phyloP scores from a whole-genome alignment of 2,329 filamentous ascomycete species.

The Tolypocladium tundrense region DNA sequence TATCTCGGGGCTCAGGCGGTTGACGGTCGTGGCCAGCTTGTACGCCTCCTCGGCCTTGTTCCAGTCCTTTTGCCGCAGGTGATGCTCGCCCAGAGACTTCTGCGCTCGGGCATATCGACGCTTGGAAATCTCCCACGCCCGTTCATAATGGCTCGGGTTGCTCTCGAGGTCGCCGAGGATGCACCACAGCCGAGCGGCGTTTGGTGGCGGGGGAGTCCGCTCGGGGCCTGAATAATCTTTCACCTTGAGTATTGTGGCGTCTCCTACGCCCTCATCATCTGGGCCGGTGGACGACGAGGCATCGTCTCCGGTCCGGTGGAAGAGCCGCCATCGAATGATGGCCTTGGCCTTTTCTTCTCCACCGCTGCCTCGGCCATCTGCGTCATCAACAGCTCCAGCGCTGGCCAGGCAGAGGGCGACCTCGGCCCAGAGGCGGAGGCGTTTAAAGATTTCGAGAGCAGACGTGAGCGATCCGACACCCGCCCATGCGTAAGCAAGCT shows the following conservation, averaged over 20 bases:
- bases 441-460: slow-evolving; percentile 91
- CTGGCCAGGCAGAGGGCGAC: slow-evolving; percentile 79
- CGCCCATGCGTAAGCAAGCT: slow-evolving; percentile 89
- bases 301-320: slow-evolving; percentile 44
- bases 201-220: slow-evolving; percentile 58
- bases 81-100: slow-evolving; percentile 71
- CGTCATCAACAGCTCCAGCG: slow-evolving; percentile 46
- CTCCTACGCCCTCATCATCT: slow-evolving; percentile 41
- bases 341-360: slow-evolving; percentile 71
- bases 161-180: slow-evolving; percentile 85
- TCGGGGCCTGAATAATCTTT: slow-evolving; percentile 51
- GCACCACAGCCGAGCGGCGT: slow-evolving; percentile 82
- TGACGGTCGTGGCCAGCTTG: slow-evolving; percentile 63
- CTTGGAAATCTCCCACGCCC: slow-evolving; percentile 79
- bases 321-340: slow-evolving; percentile 70
- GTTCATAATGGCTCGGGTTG: slow-evolving; percentile 64
- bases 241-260: slow-evolving; percentile 46
- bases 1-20: slow-evolving; percentile 68
- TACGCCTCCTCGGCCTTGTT: slow-evolving; percentile 68
- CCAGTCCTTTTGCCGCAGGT: slow-evolving; percentile 57
- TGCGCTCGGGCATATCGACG: slow-evolving; percentile 78
- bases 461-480: slow-evolving; percentile 77
- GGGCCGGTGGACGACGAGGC: slow-evolving; percentile 22
- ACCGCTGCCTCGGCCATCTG: slow-evolving; percentile 40
- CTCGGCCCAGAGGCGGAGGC: slow-evolving; percentile 88